Evolutionary conservation across 1,284 basidiomycete species (phyloP).

Genomic region (Ceratobasidium sp.): DNA sequence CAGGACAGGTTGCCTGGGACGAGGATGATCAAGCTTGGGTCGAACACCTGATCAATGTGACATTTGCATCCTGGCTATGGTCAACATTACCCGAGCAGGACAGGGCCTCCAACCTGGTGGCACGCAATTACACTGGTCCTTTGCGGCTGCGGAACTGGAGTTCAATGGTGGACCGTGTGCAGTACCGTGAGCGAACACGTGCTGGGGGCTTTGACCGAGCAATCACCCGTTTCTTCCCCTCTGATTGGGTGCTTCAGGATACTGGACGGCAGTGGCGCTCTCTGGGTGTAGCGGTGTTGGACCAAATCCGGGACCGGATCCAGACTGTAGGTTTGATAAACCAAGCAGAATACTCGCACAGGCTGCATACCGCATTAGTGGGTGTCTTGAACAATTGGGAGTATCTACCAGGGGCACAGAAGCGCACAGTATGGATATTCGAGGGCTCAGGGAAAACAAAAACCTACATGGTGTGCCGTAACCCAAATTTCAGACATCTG

Average conservation of each 20-base stretch:
- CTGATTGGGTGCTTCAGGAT: background rate
- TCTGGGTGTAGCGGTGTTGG: background rate
- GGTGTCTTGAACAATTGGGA: background rate
- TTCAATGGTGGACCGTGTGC: background rate
- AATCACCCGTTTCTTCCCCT: background rate
- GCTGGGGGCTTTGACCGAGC: background rate
- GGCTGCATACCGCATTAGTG: background rate
- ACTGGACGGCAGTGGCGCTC: background rate
- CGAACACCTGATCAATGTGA: background rate
- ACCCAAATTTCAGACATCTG: no score
- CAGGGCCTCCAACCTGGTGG: background rate
- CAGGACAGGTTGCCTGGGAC: background rate
- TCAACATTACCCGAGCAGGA: background rate
- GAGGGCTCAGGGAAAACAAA: background rate
- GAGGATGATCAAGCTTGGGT: conserved; percentile 1
- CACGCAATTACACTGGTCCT: background rate
- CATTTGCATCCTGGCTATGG: background rate
- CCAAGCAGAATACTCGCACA: background rate
- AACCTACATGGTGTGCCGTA: background rate
- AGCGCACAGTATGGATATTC: background rate
- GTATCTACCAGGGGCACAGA: background rate
- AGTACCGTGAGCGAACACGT: background rate
- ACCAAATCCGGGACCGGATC: background rate
- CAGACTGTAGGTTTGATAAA: background rate
- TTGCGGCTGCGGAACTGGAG: background rate